A percentile compares a stretch with the other conserved stretches of the same genome.
phyloP scores from a whole-genome alignment of 768 basidiomycete genomes.

The Mycena polygramma region DNA sequence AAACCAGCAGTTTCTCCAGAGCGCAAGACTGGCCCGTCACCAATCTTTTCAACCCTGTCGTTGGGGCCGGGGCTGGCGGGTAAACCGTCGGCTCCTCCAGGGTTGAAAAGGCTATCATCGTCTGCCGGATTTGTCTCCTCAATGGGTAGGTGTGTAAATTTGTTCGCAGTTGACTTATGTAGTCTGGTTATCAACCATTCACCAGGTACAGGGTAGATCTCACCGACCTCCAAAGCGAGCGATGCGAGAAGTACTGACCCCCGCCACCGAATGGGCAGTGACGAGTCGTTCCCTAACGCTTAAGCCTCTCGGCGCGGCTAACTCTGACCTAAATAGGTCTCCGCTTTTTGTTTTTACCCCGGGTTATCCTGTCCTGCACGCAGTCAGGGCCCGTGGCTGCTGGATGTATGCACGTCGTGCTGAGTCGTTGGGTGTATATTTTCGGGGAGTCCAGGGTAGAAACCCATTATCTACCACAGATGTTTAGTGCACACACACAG shows the following conservation, averaged over 20 bases:
- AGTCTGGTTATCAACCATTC: not conserved
- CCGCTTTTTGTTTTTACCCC: not conserved
- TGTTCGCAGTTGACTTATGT: not conserved
- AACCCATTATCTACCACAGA: too few relatives aligned
- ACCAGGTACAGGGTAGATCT: conserved; percentile 5
- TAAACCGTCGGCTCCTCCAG: not conserved
- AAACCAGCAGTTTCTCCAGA: too few relatives aligned
- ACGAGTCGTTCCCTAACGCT: not conserved
- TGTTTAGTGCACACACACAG: too few relatives aligned
- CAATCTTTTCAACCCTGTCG: conserved; percentile 11
- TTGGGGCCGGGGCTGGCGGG: conserved; percentile 10
- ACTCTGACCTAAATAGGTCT: conserved; percentile 8
- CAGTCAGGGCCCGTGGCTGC: conserved; percentile 3
- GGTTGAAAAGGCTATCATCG: conserved; percentile 10
- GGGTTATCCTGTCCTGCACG: conserved; percentile 2
- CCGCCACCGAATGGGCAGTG: not conserved
- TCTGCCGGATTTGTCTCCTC: conserved; percentile 5
- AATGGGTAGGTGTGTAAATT: conserved; percentile 3
- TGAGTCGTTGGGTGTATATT: too few relatives aligned
- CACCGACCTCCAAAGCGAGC: conserved; percentile 7
- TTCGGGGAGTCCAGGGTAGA: not conserved
- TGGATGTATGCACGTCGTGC: not conserved
- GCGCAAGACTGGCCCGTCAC: not conserved
- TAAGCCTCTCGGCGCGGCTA: conserved; percentile 17
- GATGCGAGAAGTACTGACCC: not conserved